These are phyloP conservation scores for Nigrospora sphaerica DNA, from an alignment of 2,329 filamentous ascomycete genomes.

Conservation along the genomic window DNA sequence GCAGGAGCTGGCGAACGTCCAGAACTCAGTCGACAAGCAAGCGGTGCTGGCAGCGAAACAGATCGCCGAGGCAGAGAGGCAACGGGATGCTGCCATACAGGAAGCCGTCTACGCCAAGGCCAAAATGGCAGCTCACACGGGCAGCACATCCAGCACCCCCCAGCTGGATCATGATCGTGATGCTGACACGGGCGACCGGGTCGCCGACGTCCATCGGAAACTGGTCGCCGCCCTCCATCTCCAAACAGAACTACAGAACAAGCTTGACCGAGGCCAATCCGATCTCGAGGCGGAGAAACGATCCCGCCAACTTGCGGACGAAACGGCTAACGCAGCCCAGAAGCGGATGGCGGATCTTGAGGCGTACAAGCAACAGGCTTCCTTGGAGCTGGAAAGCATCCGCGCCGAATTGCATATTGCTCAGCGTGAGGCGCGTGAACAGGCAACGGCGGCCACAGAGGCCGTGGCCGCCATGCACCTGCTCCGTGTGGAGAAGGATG, in stretches of 20 bases:
- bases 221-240: slow-evolving; percentile 73
- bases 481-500: slow-evolving; percentile 79
- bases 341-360: slow-evolving; percentile 80
- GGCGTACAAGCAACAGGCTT: slow-evolving; percentile 72
- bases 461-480: slow-evolving; percentile 68
- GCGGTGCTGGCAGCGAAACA: slow-evolving; percentile 77
- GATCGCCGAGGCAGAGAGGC: slow-evolving; percentile 89
- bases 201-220: slow-evolving; percentile 70
- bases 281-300: slow-evolving; percentile 78
- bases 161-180: slow-evolving; percentile 56
- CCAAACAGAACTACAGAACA: slow-evolving; percentile 75
- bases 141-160: slow-evolving; percentile 55
- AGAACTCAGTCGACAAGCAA: slow-evolving; percentile 83
- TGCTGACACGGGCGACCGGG: slow-evolving; percentile 46
- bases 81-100: slow-evolving; percentile 87
- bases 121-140: slow-evolving; percentile 71
- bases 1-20: slow-evolving; percentile 80
- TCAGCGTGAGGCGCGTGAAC: slow-evolving; percentile 72
- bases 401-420: slow-evolving; percentile 77
- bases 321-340: slow-evolving; percentile 75
- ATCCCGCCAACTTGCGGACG: slow-evolving; percentile 78
- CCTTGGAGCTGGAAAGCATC: slow-evolving; percentile 77
- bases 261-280: slow-evolving; percentile 58
- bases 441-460: slow-evolving; percentile 70
- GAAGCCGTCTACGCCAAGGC: slow-evolving; percentile 95